phyloP scores from a whole-genome alignment of 306 rosid species.

The Crotalaria pallida region DNA sequence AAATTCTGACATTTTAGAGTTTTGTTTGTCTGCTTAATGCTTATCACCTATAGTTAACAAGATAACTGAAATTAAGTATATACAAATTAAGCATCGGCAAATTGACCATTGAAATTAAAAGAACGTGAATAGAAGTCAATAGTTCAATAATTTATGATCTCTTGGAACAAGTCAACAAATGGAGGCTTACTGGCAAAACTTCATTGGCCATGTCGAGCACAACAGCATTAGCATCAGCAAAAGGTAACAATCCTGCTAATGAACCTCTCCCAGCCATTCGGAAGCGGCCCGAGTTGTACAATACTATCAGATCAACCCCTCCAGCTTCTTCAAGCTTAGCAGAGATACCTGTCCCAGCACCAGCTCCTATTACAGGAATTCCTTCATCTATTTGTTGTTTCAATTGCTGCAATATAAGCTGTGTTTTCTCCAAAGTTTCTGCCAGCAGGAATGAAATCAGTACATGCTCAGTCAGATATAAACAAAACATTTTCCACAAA shows the following conservation, averaged over 20 bases:
- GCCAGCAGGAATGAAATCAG: slow-evolving; percentile 25
- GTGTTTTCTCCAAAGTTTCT: slow-evolving; percentile 76
- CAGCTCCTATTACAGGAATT: slow-evolving; percentile 82
- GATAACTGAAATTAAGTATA: background rate
- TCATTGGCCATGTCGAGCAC: slow-evolving; percentile 95
- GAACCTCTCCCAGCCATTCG: slow-evolving; percentile 99
- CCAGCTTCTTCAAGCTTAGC: slow-evolving; percentile 98
- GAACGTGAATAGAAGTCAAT: slow-evolving; percentile 12
- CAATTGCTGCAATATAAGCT: slow-evolving; percentile 57
- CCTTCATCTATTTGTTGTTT: slow-evolving; percentile 58
- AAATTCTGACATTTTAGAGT: slow-evolving; percentile 3
- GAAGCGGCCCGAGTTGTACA: slow-evolving; percentile 94
- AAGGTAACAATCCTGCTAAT: slow-evolving; percentile 85
- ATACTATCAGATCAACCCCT: slow-evolving; percentile 78
- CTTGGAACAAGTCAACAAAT: slow-evolving; percentile 20
- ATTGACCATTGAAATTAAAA: background rate
- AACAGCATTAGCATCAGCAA: slow-evolving; percentile 90
- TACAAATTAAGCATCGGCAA: slow-evolving; percentile 13
- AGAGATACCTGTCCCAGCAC: slow-evolving; percentile 96
- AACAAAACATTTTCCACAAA: background rate
- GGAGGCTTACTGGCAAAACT: slow-evolving; percentile 74
- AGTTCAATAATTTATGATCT: background rate
- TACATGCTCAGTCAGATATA: background rate
- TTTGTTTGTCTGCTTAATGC: background rate
- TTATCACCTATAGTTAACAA: slow-evolving; percentile 8